Evolutionary conservation across 2,329 filamentous ascomycete species (phyloP), one percentile per base, ranked within the genome.

Genomic region (Lecanicillium sp.): DNA sequence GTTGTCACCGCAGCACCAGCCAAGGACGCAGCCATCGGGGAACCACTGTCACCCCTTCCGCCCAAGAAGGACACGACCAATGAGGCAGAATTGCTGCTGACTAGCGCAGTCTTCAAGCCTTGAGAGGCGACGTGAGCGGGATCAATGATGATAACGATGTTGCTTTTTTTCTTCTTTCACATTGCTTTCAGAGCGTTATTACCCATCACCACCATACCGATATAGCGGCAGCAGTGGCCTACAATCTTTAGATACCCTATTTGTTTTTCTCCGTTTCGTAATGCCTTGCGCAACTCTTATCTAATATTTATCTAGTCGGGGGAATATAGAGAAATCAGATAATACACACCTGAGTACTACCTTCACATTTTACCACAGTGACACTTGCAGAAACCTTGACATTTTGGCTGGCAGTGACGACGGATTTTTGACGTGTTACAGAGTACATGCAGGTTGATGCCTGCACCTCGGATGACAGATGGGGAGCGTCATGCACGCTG

Each of bases 31-130:
- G 30, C 43, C 42, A 21, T 27, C 30, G 36, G 40, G 15, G 9
- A 23, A n/a, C n/a, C 44, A 9, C 24, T 20, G 32, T 45, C 45
- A 35, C 24, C 40, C 12, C 40, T 20, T 40, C 35, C 37, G 36
- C 37, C 30, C 5, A 47, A 32, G 38, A 47, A 47, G 21, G 37
- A 44, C 11, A 20, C 29, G 15, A 20, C 39, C 24, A 32, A 33
- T 10, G 39, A 46, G 32, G 26, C 40, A 37, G 27, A 37, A 17
- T 23, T 44, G 24, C 30, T 77, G 43, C 67, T 79, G 37, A 72
- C 73, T 38, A 71, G 66, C 38, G 72, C 73, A 33, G 74, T 77
- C 29, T 78, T 77, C 59, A 67, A 68, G 46, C 71, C 73, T 36
- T 63, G 54, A 62, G 45, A 17, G 5, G 5, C 19, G 26, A 49